Evolutionary conservation across 176 grass and related monocot species (phyloP), one percentile per base, ranked within the genome.

Genomic region (Triticum urartu): DNA sequence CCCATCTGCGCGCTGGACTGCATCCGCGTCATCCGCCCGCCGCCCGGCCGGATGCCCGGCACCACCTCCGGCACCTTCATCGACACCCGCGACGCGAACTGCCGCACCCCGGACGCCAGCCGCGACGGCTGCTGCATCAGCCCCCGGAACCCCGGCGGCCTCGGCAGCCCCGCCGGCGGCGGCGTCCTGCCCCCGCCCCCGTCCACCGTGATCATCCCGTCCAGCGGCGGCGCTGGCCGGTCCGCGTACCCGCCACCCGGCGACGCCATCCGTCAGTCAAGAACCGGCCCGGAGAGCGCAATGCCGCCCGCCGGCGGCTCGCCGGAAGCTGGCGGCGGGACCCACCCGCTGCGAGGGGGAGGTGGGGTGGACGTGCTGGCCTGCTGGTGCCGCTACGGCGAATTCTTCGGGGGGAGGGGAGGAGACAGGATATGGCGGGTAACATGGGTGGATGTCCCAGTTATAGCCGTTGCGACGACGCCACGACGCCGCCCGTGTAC

Each of bases 1-100:
- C 94, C 97, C 62, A 89, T 30, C 70, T 92, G 88, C 9, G 90
- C 90, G 64, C 92, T 91, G 47, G 96, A 95, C 59, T 92, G 92
- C 63, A 94, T 88, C 88, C 96, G 65, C 38, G 82, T 94, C 88
- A 95, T 92, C 88, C 64, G 24, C 1, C 82, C 72, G 72, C 22
- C 42, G 11, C 72, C 89, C 6, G 75, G 61, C 14, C 88, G 83
- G 30, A 89, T 85, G 52, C 66, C 89, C 4, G 81, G 77, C 14
- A 91, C 79, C 80, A 86, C 88, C 9, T 91, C 81, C 2, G 89
- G 89, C 81, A 90, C 94, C 89, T 94, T 94, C 89, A 97, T 91
- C 79, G 94, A 97, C 86, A 93, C 87, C 80, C 74, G 50, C 22
- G 91, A 91, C 40, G 94, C 87, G 78, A 93, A 71, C 83, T 90